Conservation (phyloP, 805 yeast genomes). For the Lipomyces yamadae region DNA sequence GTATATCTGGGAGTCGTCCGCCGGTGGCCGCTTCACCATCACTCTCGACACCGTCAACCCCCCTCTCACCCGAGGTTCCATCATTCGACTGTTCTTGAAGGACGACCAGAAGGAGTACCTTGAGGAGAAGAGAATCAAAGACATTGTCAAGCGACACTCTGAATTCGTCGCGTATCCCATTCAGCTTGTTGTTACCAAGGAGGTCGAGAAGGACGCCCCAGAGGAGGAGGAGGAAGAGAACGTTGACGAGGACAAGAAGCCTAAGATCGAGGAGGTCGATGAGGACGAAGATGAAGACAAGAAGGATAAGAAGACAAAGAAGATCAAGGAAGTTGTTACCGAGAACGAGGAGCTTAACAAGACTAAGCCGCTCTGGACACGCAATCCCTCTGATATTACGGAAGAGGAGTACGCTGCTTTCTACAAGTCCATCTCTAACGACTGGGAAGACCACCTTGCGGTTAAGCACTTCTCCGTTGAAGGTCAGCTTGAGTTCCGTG, state of each 20-base stretch:
- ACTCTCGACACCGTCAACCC: constrained; percentile 87
- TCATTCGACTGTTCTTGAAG: constrained; percentile 93
- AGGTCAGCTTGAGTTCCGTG: constrained; percentile 99
- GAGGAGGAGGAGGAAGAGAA: constrained; percentile 67
- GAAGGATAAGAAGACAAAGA: constrained; percentile 80
- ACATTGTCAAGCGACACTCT: constrained; percentile 98
- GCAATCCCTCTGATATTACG: constrained; percentile 96
- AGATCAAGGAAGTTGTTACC: constrained; percentile 87
- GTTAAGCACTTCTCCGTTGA: constrained; percentile 99
- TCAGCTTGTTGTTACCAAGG: constrained; percentile 97
- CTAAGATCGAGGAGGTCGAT: constrained; percentile 75
- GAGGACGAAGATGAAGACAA: constrained; percentile 72
- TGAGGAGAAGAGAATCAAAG: constrained; percentile 99
- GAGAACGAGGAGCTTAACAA: constrained; percentile 98
- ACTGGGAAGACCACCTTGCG: constrained; percentile 99
- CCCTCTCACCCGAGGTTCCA: constrained; percentile 91
- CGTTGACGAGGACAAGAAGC: constrained; percentile 68
- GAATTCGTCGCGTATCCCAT: constrained; percentile 99
- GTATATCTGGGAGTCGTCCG: constrained; percentile 99
- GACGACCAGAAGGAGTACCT: constrained; percentile 98
- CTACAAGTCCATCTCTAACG: constrained; percentile 98
- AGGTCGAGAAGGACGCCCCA: constrained; percentile 97
- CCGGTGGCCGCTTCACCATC: constrained; percentile 99
- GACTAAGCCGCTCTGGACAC: constrained; percentile 99
- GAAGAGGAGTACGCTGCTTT: constrained; percentile 99